Base-by-base conservation (phyloP, 1,139 yeast species). In the Candida dubliniensis region DNA sequence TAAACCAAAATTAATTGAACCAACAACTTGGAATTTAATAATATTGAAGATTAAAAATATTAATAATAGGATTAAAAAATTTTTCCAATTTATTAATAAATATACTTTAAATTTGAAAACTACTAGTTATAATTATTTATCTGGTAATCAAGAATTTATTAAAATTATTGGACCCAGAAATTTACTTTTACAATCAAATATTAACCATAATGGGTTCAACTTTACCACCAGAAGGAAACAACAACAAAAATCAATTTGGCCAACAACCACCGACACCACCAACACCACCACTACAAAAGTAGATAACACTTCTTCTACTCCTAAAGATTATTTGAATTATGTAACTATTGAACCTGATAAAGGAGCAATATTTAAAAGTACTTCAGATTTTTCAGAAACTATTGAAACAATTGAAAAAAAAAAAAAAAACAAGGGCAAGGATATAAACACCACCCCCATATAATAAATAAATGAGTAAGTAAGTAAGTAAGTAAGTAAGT, bases 121-220 rank as follows among this genome's bases (percentile, higher is more conserved):
- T 8, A 36, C 44, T 10, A 41, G 52, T 3, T 49, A 47, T 41
- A 60, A 59, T 46, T 59, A 55, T 45, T 47, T 65, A 26, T 59
- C 60, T 18, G 75, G 72, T 1, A 64, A 62, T 47, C 61, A 60
- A 26, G 67, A 69, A 14, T 80, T 76, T 49, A 67, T 81, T 30
- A 72, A 67, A 36, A 64, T 82, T 3, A 55, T 67, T 8, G 87
- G 87, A 0, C 86, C 87, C 12, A 69, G 86, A 45, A 75, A 71
- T 34, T 52, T 82, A 6, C 58, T 82, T 37, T 55, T 82, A 10
- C 84, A 80, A 51, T 69, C 76, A 13, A 65, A 60, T 41, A 54
- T 41, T 25, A 18, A 18, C 23, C 13, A 30, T 15, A 2, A 32
- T 38, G 18, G 27, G 18, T 42, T 54, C 18, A 44, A 44, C 12